Percentiles rank a stretch among this genome's conserved stretches.
These are phyloP conservation scores for Amauroascus niger DNA, from an alignment of 2,329 filamentous ascomycete genomes.

Conservation along the genomic window DNA sequence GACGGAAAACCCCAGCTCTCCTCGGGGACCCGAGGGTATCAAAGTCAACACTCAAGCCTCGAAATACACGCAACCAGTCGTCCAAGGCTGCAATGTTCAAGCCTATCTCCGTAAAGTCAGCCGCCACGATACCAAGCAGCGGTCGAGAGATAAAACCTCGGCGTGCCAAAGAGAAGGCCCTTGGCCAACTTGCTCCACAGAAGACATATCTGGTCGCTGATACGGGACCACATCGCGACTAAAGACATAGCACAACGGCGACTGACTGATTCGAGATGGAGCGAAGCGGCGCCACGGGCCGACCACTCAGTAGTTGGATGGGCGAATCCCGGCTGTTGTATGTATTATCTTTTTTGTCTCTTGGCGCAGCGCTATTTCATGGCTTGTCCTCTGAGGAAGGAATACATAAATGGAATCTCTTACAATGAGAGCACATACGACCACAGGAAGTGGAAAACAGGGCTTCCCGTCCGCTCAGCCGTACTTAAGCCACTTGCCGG, in stretches of 20 bases:
- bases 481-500: no score
- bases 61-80: neutral
- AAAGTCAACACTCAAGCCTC: neutral
- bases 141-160: neutral
- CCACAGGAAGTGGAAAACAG: no score
- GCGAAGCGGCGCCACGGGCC: neutral
- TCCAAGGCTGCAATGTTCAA: neutral
- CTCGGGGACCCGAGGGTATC: neutral
- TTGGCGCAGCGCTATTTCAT: no score
- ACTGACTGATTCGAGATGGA: neutral
- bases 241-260: neutral
- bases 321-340: no score
- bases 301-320: neutral
- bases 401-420: no score
- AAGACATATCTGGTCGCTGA: neutral
- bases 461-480: no score
- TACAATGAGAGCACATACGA: no score
- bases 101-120: neutral
- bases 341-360: no score
- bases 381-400: no score
- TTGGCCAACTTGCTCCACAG: neutral
- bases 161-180: neutral
- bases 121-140: neutral
- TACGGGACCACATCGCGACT: neutral
- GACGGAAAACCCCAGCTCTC: neutral